A percentile compares a stretch with the other conserved stretches of the same genome.
Evolutionary conservation across 1,284 basidiomycete genomes (phyloP).

Genomic region (Rhodotorula sp.): DNA sequence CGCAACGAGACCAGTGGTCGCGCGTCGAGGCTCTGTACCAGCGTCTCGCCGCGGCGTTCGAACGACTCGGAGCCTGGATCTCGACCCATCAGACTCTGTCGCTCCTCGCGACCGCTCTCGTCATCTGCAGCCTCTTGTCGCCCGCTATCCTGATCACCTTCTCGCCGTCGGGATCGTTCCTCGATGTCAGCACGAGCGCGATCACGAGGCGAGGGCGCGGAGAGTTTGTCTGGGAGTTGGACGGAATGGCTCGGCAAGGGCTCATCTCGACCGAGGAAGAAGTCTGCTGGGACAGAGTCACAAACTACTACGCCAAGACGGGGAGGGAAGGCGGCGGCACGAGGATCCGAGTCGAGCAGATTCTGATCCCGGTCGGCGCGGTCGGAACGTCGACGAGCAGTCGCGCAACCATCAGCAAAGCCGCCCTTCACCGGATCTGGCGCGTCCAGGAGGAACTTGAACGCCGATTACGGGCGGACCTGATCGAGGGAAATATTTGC

Average conservation of each 20-base stretch:
- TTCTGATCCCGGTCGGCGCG: slow-evolving; percentile 61
- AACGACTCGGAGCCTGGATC: slow-evolving; percentile 10
- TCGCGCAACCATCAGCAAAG: slow-evolving; percentile 36
- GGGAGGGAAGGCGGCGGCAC: slow-evolving; percentile 52
- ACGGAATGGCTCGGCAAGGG: slow-evolving; percentile 30
- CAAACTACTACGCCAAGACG: slow-evolving; percentile 48
- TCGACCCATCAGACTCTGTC: slow-evolving; percentile 89
- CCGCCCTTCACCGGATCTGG: slow-evolving; percentile 32
- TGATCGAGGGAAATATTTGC: slow-evolving; percentile 25
- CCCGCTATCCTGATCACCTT: slow-evolving; percentile 83
- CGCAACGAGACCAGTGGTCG: not conserved
- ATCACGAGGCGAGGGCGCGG: slow-evolving; percentile 26
- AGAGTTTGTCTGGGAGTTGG: slow-evolving; percentile 38
- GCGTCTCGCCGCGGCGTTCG: not conserved
- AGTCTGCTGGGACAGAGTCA: slow-evolving; percentile 61
- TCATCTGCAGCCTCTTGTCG: slow-evolving; percentile 94
- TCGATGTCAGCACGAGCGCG: slow-evolving; percentile 25
- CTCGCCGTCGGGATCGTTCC: slow-evolving; percentile 49
- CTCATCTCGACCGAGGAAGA: slow-evolving; percentile 40
- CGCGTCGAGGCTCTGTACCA: too few relatives aligned
- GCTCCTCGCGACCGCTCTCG: slow-evolving; percentile 85
- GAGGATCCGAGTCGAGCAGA: slow-evolving; percentile 73
- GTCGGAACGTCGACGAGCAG: slow-evolving; percentile 7
- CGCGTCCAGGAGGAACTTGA: slow-evolving; percentile 36
- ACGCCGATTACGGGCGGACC: slow-evolving; percentile 15